Conservation (phyloP, 106 monocot genomes). For the Dioscorea dumetorum region DNA sequence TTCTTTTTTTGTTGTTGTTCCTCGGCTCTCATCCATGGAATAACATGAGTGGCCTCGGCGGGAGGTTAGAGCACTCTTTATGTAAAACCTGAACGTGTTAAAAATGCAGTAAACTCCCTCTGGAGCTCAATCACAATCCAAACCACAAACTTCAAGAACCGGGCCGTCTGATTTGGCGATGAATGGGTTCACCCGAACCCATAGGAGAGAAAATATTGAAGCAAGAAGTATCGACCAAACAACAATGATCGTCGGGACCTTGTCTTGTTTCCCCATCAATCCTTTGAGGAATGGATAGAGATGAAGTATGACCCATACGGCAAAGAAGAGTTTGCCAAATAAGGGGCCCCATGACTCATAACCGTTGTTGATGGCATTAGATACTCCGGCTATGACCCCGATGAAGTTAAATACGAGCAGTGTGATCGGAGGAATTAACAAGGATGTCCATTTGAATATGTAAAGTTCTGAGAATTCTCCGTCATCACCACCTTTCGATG, state of each 20-base stretch:
- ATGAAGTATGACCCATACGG: conserved; percentile 49
- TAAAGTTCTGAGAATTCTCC: conserved; percentile 34
- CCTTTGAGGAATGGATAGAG: conserved; percentile 57
- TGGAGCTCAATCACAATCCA: conserved; percentile 32
- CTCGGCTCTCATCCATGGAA: background rate
- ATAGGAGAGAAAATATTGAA: conserved; percentile 34
- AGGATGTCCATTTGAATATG: conserved; percentile 49
- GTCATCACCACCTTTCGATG: conserved; percentile 39
- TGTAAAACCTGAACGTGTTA: too few relatives aligned
- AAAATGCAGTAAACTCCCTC: too few relatives aligned
- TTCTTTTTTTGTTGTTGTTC: background rate
- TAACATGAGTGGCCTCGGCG: too few relatives aligned
- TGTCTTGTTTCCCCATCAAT: conserved; percentile 37
- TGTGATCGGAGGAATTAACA: conserved; percentile 38
- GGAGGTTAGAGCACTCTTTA: too few relatives aligned
- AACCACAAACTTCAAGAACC: conserved; percentile 37
- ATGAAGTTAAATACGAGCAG: conserved; percentile 32
- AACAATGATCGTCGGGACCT: conserved; percentile 39
- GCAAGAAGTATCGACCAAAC: conserved; percentile 47
- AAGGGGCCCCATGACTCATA: conserved; percentile 59
- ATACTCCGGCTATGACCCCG: conserved; percentile 43
- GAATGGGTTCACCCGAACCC: conserved; percentile 45
- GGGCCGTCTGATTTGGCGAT: conserved; percentile 31
- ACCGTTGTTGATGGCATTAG: conserved; percentile 45
- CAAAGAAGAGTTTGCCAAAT: conserved; percentile 53